Evolutionary conservation across 179 eudicot genomes (phyloP), one percentile per base, ranked within the genome.

Genomic region (Silene coronaria): DNA sequence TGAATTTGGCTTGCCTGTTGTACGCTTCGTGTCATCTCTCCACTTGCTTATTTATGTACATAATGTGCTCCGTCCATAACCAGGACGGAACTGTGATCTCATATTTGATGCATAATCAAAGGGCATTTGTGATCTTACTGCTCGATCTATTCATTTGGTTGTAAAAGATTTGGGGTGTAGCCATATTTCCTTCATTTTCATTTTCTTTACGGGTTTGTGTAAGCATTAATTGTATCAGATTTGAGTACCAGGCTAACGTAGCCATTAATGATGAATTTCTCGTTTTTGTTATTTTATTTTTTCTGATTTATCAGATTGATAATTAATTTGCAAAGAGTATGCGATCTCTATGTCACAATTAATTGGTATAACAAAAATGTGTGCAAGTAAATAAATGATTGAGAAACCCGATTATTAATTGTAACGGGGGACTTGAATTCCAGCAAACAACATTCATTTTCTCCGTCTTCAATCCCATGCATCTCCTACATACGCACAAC

Each of bases 191-290:
- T 65, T 69, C 46, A 46, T 34, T 59, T 60, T 72, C 67, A 10
- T 73, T 13, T 63, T 62, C 42, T 32, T 16, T 26, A n/a, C 55
- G 27, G 11, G 45, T 59, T 48, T 32, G 60, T 68, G 75, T 77
- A 76, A 26, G 32, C 70, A 72, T 72, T 26, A 66, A 70, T 80
- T 80, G 83, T 80, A 67, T 60, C 73, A 58, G 80, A 53, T 62
- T 30, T 67, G 36, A 64, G 67, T 34, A 55, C 57, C 72, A 58
- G 75, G 83, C 71, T 77, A 73, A 77, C 62, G 12, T 26, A 48
- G 75, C 77, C 75, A 67, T 38, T 73, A 71, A 72, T 80, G 6
- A 46, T 38, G 60, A 23, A 36, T 38, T 70, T 46, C 48, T 65
- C 58, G 36, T 19, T 36, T 53, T 76, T 48, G 62, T 67, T 70